These are phyloP conservation scores for Usnea hakonensis DNA, from an alignment of 495 filamentous ascomycete species.

Conservation along the genomic window DNA sequence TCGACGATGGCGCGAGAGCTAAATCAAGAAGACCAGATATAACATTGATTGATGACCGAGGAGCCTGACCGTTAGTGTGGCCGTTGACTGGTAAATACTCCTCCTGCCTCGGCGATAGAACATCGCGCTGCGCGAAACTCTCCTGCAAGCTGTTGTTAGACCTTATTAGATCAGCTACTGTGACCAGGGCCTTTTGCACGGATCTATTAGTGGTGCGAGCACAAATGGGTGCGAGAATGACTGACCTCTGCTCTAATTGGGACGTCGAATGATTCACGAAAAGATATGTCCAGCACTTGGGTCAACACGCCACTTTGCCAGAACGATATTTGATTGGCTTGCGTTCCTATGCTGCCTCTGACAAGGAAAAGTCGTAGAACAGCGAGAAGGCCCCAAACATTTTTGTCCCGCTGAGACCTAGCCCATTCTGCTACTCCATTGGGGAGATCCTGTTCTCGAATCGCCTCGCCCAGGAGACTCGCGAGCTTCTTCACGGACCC, in stretches of 20 bases:
- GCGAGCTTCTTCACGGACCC: constrained; percentile 71
- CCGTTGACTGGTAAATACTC: constrained; percentile 39
- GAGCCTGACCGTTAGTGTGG: constrained; percentile 40
- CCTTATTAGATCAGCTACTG: constrained; percentile 82
- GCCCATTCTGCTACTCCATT: constrained; percentile 64
- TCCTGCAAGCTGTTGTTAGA: constrained; percentile 77
- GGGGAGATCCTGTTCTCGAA: constrained; percentile 47
- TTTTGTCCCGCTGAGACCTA: constrained; percentile 73
- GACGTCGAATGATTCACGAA: constrained; percentile 64
- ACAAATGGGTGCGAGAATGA: constrained; percentile 14
- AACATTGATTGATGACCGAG: constrained; percentile 62
- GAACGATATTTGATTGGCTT: constrained; percentile 78
- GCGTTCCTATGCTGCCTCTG: constrained; percentile 67
- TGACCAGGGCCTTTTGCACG: constrained; percentile 56
- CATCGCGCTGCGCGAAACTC: constrained; percentile 75
- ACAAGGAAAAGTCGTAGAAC: constrained; percentile 81
- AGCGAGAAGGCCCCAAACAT: constrained; percentile 81
- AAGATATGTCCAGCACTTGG: constrained; percentile 74
- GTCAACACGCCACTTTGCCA: constrained; percentile 74
- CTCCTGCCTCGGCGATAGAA: constrained; percentile 47
- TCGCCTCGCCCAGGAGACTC: constrained; percentile 57
- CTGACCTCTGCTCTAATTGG: constrained; percentile 74
- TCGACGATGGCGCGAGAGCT: constrained; percentile 56
- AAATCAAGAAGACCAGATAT: constrained; percentile 92
- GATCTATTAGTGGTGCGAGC: constrained; percentile 4